Conservation (phyloP, 2,329 filamentous ascomycete species). For the Ophiocordyceps camponoti-saundersi region DNA sequence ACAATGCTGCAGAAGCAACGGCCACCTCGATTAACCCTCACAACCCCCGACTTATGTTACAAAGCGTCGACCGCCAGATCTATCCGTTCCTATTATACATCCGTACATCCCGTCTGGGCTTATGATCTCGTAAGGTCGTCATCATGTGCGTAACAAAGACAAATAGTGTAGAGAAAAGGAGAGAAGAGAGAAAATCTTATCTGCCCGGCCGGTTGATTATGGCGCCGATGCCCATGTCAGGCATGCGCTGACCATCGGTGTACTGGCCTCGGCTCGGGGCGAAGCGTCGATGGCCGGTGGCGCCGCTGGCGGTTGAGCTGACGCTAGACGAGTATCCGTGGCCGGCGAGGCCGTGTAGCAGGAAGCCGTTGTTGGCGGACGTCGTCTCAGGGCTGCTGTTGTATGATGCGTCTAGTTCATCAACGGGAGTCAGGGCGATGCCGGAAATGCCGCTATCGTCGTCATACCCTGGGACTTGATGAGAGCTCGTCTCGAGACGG, state of each 20-base stretch:
- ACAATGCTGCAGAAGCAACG: too few species aligned
- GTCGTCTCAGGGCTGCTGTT: constrained; percentile 37
- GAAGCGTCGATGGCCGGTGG: constrained; percentile 13
- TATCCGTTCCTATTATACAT: neutral
- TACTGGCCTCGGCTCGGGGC: constrained; percentile 17
- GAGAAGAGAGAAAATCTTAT: constrained; percentile 1
- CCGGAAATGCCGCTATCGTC: constrained; percentile 57
- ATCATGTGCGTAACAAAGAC: neutral
- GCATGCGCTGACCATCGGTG: constrained; percentile 28
- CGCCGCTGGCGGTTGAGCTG: constrained; percentile 26
- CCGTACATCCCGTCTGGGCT: neutral
- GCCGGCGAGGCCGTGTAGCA: constrained; percentile 5
- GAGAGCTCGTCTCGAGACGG: constrained; percentile 29
- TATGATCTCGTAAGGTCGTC: neutral
- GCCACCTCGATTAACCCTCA: too few species aligned
- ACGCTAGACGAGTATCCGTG: constrained; percentile 37
- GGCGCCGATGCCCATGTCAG: constrained; percentile 44
- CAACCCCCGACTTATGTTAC: too few species aligned
- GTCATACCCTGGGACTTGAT: constrained; percentile 30
- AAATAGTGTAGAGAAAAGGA: neutral
- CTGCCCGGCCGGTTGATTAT: constrained; percentile 35
- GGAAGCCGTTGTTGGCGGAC: constrained; percentile 10
- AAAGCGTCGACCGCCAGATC: neutral
- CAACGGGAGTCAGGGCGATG: constrained; percentile 39
- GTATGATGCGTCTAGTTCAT: constrained; percentile 40